A percentile compares a stretch with the other conserved stretches of the same genome.
These are phyloP conservation scores for Simplicillium sp. DNA, from an alignment of 2,329 filamentous ascomycete genomes.

Conservation along the genomic window DNA sequence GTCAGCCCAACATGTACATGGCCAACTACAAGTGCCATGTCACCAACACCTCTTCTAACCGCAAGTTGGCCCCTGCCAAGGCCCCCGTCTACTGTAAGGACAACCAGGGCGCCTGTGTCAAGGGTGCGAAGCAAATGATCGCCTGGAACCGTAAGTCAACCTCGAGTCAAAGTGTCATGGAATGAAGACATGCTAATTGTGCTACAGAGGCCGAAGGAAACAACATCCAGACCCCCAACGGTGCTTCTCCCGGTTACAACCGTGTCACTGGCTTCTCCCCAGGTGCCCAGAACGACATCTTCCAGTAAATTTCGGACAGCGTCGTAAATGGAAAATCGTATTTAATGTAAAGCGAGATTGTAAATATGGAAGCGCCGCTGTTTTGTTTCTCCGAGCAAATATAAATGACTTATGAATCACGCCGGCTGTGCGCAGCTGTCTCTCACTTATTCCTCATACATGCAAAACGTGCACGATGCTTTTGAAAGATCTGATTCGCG, in stretches of 20 bases:
- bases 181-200: not conserved
- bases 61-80: constrained; percentile 24
- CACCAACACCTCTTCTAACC: constrained; percentile 25
- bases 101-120: constrained; percentile 26
- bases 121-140: constrained; percentile 38
- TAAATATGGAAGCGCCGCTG: too few relatives aligned
- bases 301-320: not conserved
- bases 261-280: constrained; percentile 15
- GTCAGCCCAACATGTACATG: constrained; percentile 27
- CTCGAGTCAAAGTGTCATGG: not conserved
- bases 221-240: constrained; percentile 14
- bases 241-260: constrained; percentile 15
- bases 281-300: constrained; percentile 18
- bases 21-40: constrained; percentile 36
- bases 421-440: too few relatives aligned
- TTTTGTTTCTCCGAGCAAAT: too few relatives aligned
- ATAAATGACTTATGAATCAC: too few relatives aligned
- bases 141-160: constrained; percentile 28
- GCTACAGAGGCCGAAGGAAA: constrained; percentile 16
- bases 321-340: too few relatives aligned
- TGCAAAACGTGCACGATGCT: too few relatives aligned
- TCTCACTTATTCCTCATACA: too few relatives aligned
- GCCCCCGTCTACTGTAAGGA: constrained; percentile 28
- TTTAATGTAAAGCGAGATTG: too few relatives aligned
- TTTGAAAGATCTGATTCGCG: too few relatives aligned